Evolutionary conservation across 108 stramenopile genomes (phyloP).

Genomic region (Stephanodiscus triporus): DNA sequence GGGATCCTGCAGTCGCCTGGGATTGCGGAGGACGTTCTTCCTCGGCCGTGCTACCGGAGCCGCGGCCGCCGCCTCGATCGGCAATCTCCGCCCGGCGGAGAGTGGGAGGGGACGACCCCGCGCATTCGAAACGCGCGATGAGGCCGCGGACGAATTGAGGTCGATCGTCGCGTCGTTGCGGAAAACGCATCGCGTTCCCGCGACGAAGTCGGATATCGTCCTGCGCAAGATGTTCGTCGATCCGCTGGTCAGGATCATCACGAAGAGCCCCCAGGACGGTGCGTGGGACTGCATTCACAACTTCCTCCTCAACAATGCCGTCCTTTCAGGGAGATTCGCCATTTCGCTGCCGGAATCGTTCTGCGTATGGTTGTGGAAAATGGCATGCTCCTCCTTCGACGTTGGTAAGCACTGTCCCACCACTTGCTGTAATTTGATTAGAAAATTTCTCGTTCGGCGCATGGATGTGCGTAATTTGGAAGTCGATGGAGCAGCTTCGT

Average conservation of each 20-base stretch:
- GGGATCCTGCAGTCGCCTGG: conserved; percentile 20
- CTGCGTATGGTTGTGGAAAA: conserved; percentile 47
- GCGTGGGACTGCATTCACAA: conserved; percentile 12
- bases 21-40: conserved; percentile 32
- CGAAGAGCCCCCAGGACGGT: conserved; percentile 14
- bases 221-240: conserved; percentile 22
- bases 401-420: conserved; percentile 1
- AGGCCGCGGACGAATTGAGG: conserved; percentile 33
- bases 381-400: conserved; percentile 30
- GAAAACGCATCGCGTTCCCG: conserved; percentile 14
- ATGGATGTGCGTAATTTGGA: conserved; percentile 10
- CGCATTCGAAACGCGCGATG: conserved; percentile 24
- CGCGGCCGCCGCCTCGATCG: too few relatives aligned
- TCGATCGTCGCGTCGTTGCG: conserved; percentile 21
- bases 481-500: not conserved
- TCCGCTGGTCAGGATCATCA: conserved; percentile 26
- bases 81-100: too few relatives aligned
- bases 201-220: conserved; percentile 4
- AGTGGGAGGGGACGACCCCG: not conserved
- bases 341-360: conserved; percentile 29
- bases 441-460: conserved; percentile 15
- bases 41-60: not conserved
- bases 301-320: conserved; percentile 33
- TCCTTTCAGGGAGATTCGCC: conserved; percentile 15
- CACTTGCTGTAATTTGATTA: conserved; percentile 24